phyloP scores from a whole-genome alignment of 1,284 basidiomycete genomes.

The Heterobasidion irregulare region DNA sequence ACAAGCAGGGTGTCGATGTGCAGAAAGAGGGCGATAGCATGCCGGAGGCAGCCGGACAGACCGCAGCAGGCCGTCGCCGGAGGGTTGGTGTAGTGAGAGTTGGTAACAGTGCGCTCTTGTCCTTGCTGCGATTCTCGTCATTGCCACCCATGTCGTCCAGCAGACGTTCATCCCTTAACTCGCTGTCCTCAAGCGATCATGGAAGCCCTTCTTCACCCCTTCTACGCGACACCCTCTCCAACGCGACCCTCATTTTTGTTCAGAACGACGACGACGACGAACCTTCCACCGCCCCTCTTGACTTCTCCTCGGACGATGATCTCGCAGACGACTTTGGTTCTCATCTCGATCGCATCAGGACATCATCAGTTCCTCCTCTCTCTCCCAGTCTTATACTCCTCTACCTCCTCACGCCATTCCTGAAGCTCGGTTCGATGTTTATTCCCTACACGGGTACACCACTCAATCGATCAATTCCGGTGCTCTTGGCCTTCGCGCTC shows the following conservation, averaged over 20 bases:
- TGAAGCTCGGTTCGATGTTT: slow-evolving; percentile 62
- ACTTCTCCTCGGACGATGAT: slow-evolving; percentile 39
- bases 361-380: slow-evolving; percentile 42
- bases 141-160: neutral
- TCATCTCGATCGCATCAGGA: slow-evolving; percentile 32
- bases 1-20: too few relatives aligned
- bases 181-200: slow-evolving; percentile 1
- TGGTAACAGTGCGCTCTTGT: too few relatives aligned
- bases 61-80: too few relatives aligned
- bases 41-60: too few relatives aligned
- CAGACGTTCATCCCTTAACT: slow-evolving; percentile 10
- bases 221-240: neutral
- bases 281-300: slow-evolving; percentile 26
- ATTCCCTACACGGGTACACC: slow-evolving; percentile 39
- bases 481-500: slow-evolving; percentile 43
- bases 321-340: slow-evolving; percentile 22
- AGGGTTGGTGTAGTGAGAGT: too few relatives aligned
- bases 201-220: slow-evolving; percentile 7
- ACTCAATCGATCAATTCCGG: slow-evolving; percentile 40
- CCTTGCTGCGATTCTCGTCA: too few relatives aligned
- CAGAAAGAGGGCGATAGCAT: too few relatives aligned
- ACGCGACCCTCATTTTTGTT: slow-evolving; percentile 46
- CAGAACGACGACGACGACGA: slow-evolving; percentile 37
- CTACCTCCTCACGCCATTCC: slow-evolving; percentile 58
- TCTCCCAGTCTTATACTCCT: slow-evolving; percentile 51